Percentiles rank a stretch among this genome's conserved stretches.
Conservation (phyloP, 148 eudicot genomes). For the Rhododendron ferrugineum region DNA sequence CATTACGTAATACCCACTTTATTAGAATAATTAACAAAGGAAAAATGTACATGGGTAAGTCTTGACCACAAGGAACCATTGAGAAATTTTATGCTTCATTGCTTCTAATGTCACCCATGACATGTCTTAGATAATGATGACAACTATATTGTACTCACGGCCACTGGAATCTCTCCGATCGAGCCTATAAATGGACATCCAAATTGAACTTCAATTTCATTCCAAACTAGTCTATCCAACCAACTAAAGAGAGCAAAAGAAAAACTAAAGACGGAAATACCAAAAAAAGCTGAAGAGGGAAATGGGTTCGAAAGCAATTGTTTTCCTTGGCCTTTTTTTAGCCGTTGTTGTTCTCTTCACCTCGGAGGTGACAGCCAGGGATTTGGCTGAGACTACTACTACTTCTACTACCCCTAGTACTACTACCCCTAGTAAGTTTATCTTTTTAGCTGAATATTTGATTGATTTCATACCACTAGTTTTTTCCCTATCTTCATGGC, state of each 20-base stretch:
- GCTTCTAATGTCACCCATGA: neutral
- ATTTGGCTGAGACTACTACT: neutral
- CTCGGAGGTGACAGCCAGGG: neutral
- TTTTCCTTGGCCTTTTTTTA: neutral
- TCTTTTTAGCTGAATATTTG: neutral
- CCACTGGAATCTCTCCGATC: neutral
- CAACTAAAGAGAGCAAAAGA: neutral
- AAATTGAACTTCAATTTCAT: neutral
- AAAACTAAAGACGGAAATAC: too few species aligned
- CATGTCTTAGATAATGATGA: neutral
- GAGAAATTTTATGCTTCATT: neutral
- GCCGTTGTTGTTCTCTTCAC: neutral
- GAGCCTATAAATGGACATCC: neutral
- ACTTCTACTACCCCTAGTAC: neutral
- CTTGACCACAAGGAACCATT: neutral
- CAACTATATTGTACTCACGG: neutral
- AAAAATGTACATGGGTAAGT: neutral
- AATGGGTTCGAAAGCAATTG: too few species aligned
- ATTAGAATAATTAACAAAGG: neutral
- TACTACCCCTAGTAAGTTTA: neutral
- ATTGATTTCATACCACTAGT: too few species aligned
- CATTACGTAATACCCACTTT: neutral
- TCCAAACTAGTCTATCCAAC: neutral
- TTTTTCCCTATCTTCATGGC: neutral
- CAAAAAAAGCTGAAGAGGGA: too few species aligned